Conservation (phyloP, 306 rosid species). For the Hylodesmum podocarpum region DNA sequence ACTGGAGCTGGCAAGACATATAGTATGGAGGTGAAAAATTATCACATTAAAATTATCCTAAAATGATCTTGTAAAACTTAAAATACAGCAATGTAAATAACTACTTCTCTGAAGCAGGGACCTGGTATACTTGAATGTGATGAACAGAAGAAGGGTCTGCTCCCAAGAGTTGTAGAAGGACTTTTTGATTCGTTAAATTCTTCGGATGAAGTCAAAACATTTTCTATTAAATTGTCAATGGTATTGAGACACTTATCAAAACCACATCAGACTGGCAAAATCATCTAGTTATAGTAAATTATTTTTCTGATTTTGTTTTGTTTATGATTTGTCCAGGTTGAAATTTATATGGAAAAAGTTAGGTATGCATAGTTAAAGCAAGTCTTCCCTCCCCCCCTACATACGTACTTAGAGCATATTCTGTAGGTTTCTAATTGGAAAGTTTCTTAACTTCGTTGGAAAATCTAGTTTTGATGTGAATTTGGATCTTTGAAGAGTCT, state of each 20-base stretch:
- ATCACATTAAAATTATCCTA: not conserved
- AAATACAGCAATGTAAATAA: not conserved
- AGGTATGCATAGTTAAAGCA: slow-evolving; percentile 45
- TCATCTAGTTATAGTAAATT: not conserved
- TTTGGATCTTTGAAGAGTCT: slow-evolving; percentile 16
- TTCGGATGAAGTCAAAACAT: slow-evolving; percentile 40
- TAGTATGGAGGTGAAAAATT: slow-evolving; percentile 75
- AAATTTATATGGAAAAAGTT: slow-evolving; percentile 91
- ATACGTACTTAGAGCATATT: not conserved
- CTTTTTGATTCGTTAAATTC: slow-evolving; percentile 59
- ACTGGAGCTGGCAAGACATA: slow-evolving; percentile 96
- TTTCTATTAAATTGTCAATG: slow-evolving; percentile 73
- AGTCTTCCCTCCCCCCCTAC: not conserved
- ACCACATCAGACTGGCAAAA: not conserved
- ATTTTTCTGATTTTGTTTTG: slow-evolving; percentile 12
- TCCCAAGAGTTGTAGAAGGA: slow-evolving; percentile 74
- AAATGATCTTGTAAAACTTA: slow-evolving; percentile 7
- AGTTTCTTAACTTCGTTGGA: not conserved
- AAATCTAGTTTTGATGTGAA: slow-evolving; percentile 15
- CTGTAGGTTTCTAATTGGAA: not conserved
- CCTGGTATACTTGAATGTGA: slow-evolving; percentile 54
- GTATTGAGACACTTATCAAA: slow-evolving; percentile 52
- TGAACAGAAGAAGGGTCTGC: slow-evolving; percentile 69
- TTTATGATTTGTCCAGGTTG: slow-evolving; percentile 53
- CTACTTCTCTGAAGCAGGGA: slow-evolving; percentile 57